Percentiles rank a stretch among this genome's conserved stretches.
Evolutionary conservation across 371 early-diverging fungal genomes (phyloP).

Genomic region (Rhizopus stolonifer): DNA sequence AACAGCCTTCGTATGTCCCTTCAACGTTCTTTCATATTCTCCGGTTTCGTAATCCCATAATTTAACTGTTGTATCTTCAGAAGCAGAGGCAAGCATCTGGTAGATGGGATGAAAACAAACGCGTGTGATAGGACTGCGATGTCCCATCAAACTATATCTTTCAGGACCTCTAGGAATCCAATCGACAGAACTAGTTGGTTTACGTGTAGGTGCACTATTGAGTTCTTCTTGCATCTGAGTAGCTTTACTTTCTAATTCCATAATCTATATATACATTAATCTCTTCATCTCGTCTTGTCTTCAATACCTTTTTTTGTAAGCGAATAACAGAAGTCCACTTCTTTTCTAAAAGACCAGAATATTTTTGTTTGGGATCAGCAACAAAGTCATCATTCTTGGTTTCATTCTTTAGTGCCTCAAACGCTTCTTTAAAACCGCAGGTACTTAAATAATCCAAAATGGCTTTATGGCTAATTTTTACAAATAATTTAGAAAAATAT

Average conservation of each 20-base stretch:
- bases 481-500: background rate
- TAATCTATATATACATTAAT: conserved; percentile 53
- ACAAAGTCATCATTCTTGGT: conserved; percentile 66
- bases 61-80: conserved; percentile 86
- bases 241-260: conserved; percentile 82
- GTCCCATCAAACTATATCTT: conserved; percentile 64
- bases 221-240: conserved; percentile 73
- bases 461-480: conserved; percentile 71
- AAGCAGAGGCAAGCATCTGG: conserved; percentile 74
- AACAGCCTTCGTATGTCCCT: conserved; percentile 90
- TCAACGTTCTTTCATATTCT: conserved; percentile 82
- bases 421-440: conserved; percentile 69
- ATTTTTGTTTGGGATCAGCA: conserved; percentile 73
- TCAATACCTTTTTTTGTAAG: conserved; percentile 76
- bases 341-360: conserved; percentile 82
- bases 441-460: conserved; percentile 81
- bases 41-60: conserved; percentile 90
- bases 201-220: conserved; percentile 58
- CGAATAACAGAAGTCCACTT: conserved; percentile 92
- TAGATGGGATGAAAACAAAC: conserved; percentile 86
- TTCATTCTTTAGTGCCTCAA: conserved; percentile 65
- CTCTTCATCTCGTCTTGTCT: background rate
- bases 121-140: conserved; percentile 76
- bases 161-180: conserved; percentile 81
- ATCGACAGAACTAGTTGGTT: conserved; percentile 59